Base-by-base conservation (phyloP, 2,329 filamentous ascomycete species). In the Venturia asperata region DNA sequence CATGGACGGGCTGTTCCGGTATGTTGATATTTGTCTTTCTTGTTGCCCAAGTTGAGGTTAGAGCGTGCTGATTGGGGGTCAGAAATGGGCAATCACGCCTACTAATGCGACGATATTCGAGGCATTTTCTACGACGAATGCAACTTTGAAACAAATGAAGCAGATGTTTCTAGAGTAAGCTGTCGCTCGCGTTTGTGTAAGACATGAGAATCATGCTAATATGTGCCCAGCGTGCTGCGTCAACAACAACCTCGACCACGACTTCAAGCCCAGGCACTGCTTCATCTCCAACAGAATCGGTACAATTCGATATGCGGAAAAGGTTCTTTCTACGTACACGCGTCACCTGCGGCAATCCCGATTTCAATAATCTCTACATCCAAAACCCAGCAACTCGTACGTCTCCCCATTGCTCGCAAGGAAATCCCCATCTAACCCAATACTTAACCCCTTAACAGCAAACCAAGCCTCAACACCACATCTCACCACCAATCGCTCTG, bases 351-450 rank as follows among this genome's bases (percentile, higher is more conserved):
- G 61, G 61, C 5, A 24, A 42, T 30, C 11, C 30, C 34, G 42
- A 24, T 3, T 62, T 62, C 21, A 24, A 45, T 21, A 62, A 62
- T 30, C 37, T 62, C 5, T 42, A 39, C 21, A 24, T 62, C 21
- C 61, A 62, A 19, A 42, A 62, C 19, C 61, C 61, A 42, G 27
- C 34, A 11, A 43, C 9, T 45, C 61, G 61, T 62, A 62, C 3
- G 56, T 61, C 15, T 30, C 17, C 4, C n/a, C 56, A 15, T 15
- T n/a, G 5, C 56, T 60, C 21, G 4, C 56, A 37, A n/a, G 37
- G 6, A 41, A 11, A 13, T 37, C 30, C 45, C n/a, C n/a, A 21
- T 24, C n/a, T 49, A 49, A 49, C 21, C n/a, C 37, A 11, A 39
- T 49, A 7, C 45, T 27, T n/a, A n/a, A n/a, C n/a, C n/a, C 45